A percentile compares a stretch with the other conserved stretches of the same genome.
These are phyloP conservation scores for Lactifluus hygrophoroides DNA, from an alignment of 768 basidiomycete genomes.

Conservation along the genomic window DNA sequence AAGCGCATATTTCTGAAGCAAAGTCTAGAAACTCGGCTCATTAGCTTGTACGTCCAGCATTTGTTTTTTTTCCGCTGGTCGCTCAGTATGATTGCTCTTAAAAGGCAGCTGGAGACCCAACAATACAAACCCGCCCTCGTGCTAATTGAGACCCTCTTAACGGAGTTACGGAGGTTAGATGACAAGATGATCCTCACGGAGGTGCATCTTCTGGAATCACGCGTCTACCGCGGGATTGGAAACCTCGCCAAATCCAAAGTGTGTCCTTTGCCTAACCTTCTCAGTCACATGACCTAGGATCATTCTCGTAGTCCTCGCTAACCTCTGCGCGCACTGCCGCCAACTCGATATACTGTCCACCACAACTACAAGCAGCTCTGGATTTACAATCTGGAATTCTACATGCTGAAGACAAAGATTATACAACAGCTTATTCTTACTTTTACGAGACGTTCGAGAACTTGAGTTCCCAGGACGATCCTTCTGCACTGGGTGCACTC, in stretches of 20 bases:
- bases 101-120: conserved; percentile 62
- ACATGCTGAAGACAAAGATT: conserved; percentile 97
- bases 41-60: conserved; percentile 46
- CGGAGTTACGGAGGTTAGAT: conserved; percentile 86
- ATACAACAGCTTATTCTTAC: conserved; percentile 94
- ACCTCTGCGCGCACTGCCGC: conserved; percentile 90
- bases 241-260: conserved; percentile 91
- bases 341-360: conserved; percentile 90
- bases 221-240: conserved; percentile 82
- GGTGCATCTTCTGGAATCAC: conserved; percentile 88
- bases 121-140: conserved; percentile 72
- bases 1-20: conserved; percentile 96
- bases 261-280: conserved; percentile 14
- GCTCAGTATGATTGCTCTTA: not conserved
- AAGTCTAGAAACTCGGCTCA: conserved; percentile 82
- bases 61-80: not conserved
- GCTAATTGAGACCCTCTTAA: conserved; percentile 80
- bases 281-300: not conserved
- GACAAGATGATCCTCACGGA: conserved; percentile 98
- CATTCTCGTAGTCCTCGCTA: conserved; percentile 56
- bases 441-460: conserved; percentile 97
- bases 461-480: conserved; percentile 60
- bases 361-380: conserved; percentile 49
- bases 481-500: conserved; percentile 65
- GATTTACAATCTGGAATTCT: conserved; percentile 73